Conservation (phyloP, 1,284 basidiomycete genomes). For the Sporisorium sorghi region DNA sequence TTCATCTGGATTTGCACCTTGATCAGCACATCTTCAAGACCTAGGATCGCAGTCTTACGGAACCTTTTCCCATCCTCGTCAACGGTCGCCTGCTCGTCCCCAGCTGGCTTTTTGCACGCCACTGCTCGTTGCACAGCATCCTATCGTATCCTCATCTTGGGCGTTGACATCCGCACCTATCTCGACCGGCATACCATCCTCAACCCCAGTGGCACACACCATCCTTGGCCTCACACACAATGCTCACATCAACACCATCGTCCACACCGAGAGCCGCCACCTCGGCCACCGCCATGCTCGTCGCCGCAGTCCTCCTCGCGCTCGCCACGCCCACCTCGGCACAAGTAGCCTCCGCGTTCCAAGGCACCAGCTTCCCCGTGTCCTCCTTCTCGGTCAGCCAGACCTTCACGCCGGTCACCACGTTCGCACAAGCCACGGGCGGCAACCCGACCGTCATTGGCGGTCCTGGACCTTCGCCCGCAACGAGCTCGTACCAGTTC, state of each 20-base stretch:
- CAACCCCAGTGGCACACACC: neutral
- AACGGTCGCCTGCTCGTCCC: neutral
- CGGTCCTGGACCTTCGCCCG: constrained; percentile 54
- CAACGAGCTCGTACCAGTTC: constrained; percentile 40
- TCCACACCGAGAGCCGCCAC: constrained; percentile 21
- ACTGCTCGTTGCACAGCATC: neutral
- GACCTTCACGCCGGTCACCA: constrained; percentile 57
- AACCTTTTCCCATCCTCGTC: neutral
- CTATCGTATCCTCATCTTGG: neutral
- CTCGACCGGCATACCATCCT: neutral
- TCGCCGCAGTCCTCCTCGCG: constrained; percentile 16
- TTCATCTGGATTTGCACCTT: no score
- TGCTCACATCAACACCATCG: constrained; percentile 13
- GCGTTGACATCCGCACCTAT: neutral
- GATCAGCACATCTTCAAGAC: neutral
- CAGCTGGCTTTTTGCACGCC: neutral
- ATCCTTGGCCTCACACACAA: neutral
- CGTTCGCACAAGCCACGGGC: constrained; percentile 35
- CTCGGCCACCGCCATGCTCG: constrained; percentile 9
- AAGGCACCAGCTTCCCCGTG: constrained; percentile 49
- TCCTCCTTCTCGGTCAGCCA: constrained; percentile 26
- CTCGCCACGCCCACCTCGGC: constrained; percentile 18
- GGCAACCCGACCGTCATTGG: constrained; percentile 47
- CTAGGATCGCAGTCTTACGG: neutral
- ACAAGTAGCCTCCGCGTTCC: constrained; percentile 32